Evolutionary conservation across 2,329 filamentous ascomycete species (phyloP).

Genomic region (Rachicladosporium sp.): DNA sequence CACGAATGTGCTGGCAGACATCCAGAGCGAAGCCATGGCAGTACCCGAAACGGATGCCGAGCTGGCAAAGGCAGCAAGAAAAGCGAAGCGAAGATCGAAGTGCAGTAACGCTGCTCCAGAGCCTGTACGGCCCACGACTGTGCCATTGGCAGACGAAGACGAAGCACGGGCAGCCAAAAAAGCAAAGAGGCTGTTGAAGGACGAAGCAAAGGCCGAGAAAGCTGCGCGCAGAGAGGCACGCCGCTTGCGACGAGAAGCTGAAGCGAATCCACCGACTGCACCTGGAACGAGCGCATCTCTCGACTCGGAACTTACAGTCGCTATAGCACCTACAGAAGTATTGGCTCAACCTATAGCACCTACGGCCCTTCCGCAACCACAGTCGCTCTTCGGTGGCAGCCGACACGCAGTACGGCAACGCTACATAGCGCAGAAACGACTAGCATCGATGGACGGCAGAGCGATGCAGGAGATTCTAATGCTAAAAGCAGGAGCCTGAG

Average conservation of each 20-base stretch:
- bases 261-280: slow-evolving; percentile 22
- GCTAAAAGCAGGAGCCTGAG: slow-evolving; percentile 50
- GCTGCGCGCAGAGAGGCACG: slow-evolving; percentile 33
- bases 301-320: neutral
- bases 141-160: slow-evolving; percentile 9
- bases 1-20: no score
- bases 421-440: slow-evolving; percentile 79
- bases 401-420: slow-evolving; percentile 66
- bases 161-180: slow-evolving; percentile 27
- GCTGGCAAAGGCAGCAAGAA: slow-evolving; percentile 19
- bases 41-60: slow-evolving; percentile 7
- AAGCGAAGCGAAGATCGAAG: slow-evolving; percentile 12
- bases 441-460: slow-evolving; percentile 67
- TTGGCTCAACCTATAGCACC: slow-evolving; percentile 7
- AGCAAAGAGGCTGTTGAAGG: slow-evolving; percentile 15
- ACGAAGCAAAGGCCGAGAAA: slow-evolving; percentile 33
- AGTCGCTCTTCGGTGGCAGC: slow-evolving; percentile 10
- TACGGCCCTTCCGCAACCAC: slow-evolving; percentile 1
- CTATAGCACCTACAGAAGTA: neutral
- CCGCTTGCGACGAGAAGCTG: slow-evolving; percentile 37
- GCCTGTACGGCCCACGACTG: neutral
- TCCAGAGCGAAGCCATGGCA: slow-evolving; percentile 1
- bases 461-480: slow-evolving; percentile 78
- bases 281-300: slow-evolving; percentile 12
- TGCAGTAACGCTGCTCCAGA: slow-evolving; percentile 2